Conservation (phyloP, 1,284 basidiomycete species). For the Cryptococcus maquisensis region DNA sequence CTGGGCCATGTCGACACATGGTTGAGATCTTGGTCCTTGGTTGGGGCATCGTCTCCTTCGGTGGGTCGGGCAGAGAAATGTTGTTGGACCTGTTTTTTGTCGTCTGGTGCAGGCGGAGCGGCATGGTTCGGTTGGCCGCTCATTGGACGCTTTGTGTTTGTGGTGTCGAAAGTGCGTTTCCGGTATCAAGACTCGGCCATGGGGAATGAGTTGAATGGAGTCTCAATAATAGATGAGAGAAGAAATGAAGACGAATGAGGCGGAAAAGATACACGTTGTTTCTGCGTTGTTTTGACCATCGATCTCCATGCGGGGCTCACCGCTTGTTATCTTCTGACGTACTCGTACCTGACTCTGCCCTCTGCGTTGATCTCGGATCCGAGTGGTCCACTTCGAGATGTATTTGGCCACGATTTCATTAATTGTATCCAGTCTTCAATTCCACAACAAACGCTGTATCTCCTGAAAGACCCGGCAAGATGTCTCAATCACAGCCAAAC, state of each 20-base stretch:
- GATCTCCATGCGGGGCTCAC: background rate
- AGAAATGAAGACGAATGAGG: too few species aligned
- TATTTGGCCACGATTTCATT: too few species aligned
- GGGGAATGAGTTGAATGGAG: too few species aligned
- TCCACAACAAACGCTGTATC: too few species aligned
- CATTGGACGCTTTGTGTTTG: background rate
- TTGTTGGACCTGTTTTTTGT: background rate
- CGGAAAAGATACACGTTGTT: background rate
- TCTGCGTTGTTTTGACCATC: background rate
- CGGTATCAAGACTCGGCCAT: too few species aligned
- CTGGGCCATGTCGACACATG: constrained; percentile 1
- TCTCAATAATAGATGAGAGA: too few species aligned
- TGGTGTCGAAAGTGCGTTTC: background rate
- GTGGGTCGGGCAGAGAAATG: background rate
- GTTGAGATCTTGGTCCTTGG: background rate
- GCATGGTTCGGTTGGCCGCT: background rate
- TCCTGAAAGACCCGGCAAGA: too few species aligned
- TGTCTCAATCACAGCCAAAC: too few species aligned
- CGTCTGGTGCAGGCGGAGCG: background rate
- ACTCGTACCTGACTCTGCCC: background rate
- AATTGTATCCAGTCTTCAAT: too few species aligned
- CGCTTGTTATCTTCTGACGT: background rate
- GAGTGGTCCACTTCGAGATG: background rate
- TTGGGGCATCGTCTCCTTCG: background rate
- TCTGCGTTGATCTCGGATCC: constrained; percentile 3